phyloP scores from a whole-genome alignment of 495 filamentous ascomycete species.

The Penicillium odoratum region DNA sequence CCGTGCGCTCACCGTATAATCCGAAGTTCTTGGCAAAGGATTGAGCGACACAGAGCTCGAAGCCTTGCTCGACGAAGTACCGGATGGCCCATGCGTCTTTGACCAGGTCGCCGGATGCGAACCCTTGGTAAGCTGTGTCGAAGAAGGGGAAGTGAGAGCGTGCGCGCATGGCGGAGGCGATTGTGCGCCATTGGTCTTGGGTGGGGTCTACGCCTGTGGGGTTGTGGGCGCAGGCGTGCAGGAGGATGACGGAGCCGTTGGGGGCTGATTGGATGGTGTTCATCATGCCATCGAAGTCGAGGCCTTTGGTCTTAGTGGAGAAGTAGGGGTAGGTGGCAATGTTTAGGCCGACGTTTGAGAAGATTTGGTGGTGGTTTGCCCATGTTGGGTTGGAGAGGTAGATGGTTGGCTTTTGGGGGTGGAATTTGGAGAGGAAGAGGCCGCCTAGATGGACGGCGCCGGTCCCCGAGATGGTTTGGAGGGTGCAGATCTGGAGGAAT shows the following conservation, averaged over 20 bases:
- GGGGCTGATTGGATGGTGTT: slow-evolving; percentile 65
- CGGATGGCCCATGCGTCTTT: slow-evolving; percentile 88
- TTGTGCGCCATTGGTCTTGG: slow-evolving; percentile 87
- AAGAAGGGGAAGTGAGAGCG: slow-evolving; percentile 97
- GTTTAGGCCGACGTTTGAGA: slow-evolving; percentile 81
- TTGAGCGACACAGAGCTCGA: slow-evolving; percentile 94
- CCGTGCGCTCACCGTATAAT: slow-evolving; percentile 93
- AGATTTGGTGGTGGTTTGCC: slow-evolving; percentile 99
- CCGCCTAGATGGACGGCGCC: slow-evolving; percentile 59
- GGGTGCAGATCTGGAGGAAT: slow-evolving; percentile 42
- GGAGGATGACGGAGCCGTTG: slow-evolving; percentile 77
- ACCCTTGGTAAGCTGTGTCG: slow-evolving; percentile 97
- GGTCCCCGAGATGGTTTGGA: slow-evolving; percentile 62
- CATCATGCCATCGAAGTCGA: slow-evolving; percentile 90
- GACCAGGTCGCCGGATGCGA: slow-evolving; percentile 86
- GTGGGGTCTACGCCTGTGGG: slow-evolving; percentile 97
- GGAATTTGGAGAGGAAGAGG: slow-evolving; percentile 57
- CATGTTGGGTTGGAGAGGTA: slow-evolving; percentile 95
- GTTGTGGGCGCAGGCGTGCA: slow-evolving; percentile 98
- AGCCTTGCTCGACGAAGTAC: slow-evolving; percentile 91
- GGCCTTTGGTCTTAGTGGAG: slow-evolving; percentile 75
- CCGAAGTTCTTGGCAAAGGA: slow-evolving; percentile 99
- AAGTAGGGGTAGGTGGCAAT: slow-evolving; percentile 93
- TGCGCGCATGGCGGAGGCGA: slow-evolving; percentile 70
- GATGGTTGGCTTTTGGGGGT: slow-evolving; percentile 61